These are phyloP conservation scores for Xylaria longipes DNA, from an alignment of 495 filamentous ascomycete genomes.

Conservation along the genomic window DNA sequence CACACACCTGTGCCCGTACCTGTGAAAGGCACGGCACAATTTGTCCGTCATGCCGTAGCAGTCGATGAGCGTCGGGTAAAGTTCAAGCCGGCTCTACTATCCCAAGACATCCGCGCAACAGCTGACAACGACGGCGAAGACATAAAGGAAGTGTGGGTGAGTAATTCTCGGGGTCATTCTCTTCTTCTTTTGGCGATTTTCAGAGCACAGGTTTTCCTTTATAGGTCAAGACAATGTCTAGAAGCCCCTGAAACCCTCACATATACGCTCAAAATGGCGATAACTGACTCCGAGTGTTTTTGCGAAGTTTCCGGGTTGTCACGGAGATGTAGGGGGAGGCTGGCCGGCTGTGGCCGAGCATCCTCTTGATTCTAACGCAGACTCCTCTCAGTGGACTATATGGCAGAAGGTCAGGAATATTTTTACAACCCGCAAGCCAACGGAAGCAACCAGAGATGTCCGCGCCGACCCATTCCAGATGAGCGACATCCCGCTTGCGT, in stretches of 20 bases:
- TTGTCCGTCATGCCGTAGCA: constrained; percentile 52
- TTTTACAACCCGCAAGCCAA: constrained; percentile 34
- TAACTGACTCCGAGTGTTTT: too few species aligned
- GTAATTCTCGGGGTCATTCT: background rate
- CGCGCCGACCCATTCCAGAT: constrained; percentile 37
- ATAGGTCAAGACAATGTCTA: background rate
- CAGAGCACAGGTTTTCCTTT: background rate
- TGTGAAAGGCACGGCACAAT: constrained; percentile 38
- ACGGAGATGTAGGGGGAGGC: constrained; percentile 54
- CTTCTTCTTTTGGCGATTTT: background rate
- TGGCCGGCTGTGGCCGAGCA: constrained; percentile 30
- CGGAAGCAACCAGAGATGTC: constrained; percentile 29
- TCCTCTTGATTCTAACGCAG: constrained; percentile 11
- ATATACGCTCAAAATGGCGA: constrained; percentile 12
- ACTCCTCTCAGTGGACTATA: constrained; percentile 28
- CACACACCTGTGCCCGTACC: constrained; percentile 53
- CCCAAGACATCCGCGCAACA: constrained; percentile 36
- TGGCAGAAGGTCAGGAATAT: constrained; percentile 37
- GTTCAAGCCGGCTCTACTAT: constrained; percentile 44
- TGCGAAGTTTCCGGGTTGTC: constrained; percentile 43
- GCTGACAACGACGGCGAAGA: constrained; percentile 32
- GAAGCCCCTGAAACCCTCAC: background rate
- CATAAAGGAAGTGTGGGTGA: constrained; percentile 38
- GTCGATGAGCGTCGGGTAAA: constrained; percentile 56
- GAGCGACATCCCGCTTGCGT: constrained; percentile 47